Evolutionary conservation across 140 eudicot genomes (phyloP).

Genomic region (Stevia rebaudiana): DNA sequence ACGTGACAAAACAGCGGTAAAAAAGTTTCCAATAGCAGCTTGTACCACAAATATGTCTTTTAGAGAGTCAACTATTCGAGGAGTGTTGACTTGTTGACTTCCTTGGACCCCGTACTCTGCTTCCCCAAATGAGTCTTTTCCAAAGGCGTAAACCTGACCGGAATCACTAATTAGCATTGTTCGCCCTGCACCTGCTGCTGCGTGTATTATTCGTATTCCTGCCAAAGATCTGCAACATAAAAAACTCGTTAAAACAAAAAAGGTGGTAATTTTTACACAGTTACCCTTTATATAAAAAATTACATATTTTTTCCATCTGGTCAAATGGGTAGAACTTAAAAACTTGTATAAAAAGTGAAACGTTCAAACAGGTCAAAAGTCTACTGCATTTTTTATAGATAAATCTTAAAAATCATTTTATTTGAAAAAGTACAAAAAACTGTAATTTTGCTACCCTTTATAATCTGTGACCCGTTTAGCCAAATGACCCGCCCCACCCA

Average conservation of each 20-base stretch:
- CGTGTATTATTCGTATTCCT: constrained; percentile 92
- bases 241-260: not conserved
- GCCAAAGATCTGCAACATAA: constrained; percentile 62
- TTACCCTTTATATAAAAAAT: not conserved
- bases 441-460: not conserved
- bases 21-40: constrained; percentile 96
- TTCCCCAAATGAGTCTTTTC: constrained; percentile 96
- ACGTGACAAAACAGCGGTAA: constrained; percentile 88
- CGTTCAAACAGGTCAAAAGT: not conserved
- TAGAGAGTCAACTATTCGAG: constrained; percentile 77
- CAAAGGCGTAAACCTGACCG: constrained; percentile 87
- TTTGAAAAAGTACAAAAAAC: not conserved
- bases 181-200: constrained; percentile 93
- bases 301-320: not conserved
- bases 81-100: constrained; percentile 53
- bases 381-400: not conserved
- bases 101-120: constrained; percentile 83
- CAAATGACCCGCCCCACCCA: not conserved
- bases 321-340: not conserved
- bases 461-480: not conserved
- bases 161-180: constrained; percentile 83
- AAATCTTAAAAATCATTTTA: not conserved
- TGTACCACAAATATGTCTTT: constrained; percentile 91
- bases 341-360: not conserved
- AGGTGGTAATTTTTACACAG: not conserved